Evolutionary conservation across 1,284 basidiomycete genomes (phyloP), one percentile per base, ranked within the genome.

Genomic region (Vanrija pseudolonga): DNA sequence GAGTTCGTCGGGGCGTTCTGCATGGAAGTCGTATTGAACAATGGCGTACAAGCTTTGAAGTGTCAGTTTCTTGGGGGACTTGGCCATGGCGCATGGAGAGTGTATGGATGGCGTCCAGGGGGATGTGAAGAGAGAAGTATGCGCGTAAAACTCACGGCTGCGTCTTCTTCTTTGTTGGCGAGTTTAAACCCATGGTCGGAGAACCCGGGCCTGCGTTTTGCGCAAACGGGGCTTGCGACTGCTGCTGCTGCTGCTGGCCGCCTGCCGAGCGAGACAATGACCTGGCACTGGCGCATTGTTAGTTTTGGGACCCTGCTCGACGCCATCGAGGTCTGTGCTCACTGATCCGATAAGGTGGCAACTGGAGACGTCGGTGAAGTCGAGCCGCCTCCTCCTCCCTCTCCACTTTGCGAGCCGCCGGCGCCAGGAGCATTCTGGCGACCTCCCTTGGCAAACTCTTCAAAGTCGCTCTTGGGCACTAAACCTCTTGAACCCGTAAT

Each of bases 1-100:
- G 47, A 99, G 85, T 71, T 99, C 96, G 72, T 99, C 96, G 11
- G 90, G 84, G 37, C 96, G 84, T 73, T 99, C 96, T 24, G 96
- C 95, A 7, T 81, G 75, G 67, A 98, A 98, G 71, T 98, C 93
- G 72, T 98, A 95, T 65, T 93, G 84, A 26, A 98, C 95, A 57
- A 95, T 84, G 17, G 95, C 95, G 73, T 96, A 98, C 24, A 82
- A 59, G 42, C 78, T 75, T 49, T 47, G 32, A 12, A 32, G 51
- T 24, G 41, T 51, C 22, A 49, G 50, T 32, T 32, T 32, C 32
- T 32, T 32, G 32, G 32, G 32, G 32, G 32, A 32, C 32, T 32
- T 32, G 9, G 2, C 32, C 32, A 32, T n/a, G 43, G 32, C 23
- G n/a, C 20, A 28, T 19, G 40, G 18, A 45, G 26, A 15, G 18